These are phyloP conservation scores for Colletotrichum spinosum DNA, from an alignment of 2,329 filamentous ascomycete genomes.

Conservation along the genomic window DNA sequence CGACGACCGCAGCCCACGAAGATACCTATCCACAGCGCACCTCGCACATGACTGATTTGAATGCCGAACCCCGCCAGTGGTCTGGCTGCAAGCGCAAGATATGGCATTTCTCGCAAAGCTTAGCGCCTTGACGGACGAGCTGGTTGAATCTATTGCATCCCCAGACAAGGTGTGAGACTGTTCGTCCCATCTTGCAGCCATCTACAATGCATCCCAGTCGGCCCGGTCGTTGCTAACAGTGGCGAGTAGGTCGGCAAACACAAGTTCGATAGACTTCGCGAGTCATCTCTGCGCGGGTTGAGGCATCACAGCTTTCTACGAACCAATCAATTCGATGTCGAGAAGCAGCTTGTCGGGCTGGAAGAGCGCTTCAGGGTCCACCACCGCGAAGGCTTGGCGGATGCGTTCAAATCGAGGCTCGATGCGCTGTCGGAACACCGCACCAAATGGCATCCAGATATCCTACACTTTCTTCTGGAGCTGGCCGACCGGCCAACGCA, in stretches of 20 bases:
- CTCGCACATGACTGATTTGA: constrained; percentile 9
- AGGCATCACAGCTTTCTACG: constrained; percentile 69
- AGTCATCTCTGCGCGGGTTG: constrained; percentile 63
- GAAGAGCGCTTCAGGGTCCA: constrained; percentile 89
- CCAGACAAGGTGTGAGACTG: constrained; percentile 59
- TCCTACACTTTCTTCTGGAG: constrained; percentile 81
- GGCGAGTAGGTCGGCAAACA: constrained; percentile 43
- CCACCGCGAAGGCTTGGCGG: constrained; percentile 82
- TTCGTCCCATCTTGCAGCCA: constrained; percentile 21
- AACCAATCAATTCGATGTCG: constrained; percentile 82
- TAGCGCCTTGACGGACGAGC: constrained; percentile 74
- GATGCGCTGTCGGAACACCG: constrained; percentile 65
- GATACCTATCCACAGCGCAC: background rate
- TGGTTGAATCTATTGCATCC: constrained; percentile 73
- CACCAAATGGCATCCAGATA: constrained; percentile 80
- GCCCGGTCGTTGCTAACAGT: constrained; percentile 11
- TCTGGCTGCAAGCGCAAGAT: constrained; percentile 8
- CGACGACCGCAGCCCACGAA: background rate
- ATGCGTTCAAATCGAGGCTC: constrained; percentile 72
- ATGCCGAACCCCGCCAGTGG: background rate
- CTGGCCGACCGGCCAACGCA: constrained; percentile 84
- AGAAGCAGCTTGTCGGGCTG: constrained; percentile 74
- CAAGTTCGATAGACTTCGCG: constrained; percentile 58
- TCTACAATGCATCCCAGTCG: constrained; percentile 14
- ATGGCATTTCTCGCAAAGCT: constrained; percentile 81